Conservation (phyloP, 305 asterid species). For the Fraxinus paxiana region DNA sequence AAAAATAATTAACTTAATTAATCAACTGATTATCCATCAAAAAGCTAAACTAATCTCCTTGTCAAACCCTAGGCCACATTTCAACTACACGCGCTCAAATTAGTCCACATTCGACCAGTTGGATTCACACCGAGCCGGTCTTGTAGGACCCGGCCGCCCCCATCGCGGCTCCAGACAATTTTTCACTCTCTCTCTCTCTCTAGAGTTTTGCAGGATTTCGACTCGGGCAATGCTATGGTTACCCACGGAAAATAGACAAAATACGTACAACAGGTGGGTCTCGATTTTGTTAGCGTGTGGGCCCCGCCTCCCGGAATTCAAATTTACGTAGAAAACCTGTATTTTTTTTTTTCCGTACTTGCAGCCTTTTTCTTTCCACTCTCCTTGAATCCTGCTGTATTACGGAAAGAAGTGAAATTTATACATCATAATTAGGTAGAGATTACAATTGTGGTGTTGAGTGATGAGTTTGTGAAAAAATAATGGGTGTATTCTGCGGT, state of each 20-base stretch:
- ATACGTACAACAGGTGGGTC: too few relatives aligned
- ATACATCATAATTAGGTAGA: constrained; percentile 17
- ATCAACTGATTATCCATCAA: not conserved
- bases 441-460: constrained; percentile 16
- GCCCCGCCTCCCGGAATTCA: too few relatives aligned
- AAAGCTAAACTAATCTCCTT: not conserved
- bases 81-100: not conserved
- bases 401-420: not conserved
- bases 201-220: not conserved
- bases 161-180: not conserved
- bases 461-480: constrained; percentile 33
- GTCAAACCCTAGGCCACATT: not conserved
- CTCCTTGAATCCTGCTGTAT: not conserved
- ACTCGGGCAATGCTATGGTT: not conserved
- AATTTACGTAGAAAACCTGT: not conserved
- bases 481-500: constrained; percentile 60
- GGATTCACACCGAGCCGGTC: not conserved
- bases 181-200: not conserved
- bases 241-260: too few relatives aligned
- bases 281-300: too few relatives aligned
- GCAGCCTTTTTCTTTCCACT: not conserved
- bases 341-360: too few relatives aligned
- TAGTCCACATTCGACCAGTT: not conserved
- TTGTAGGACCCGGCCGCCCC: not conserved
- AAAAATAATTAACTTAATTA: too few relatives aligned